Base-by-base conservation (phyloP, 1,139 yeast genomes). In the Suhomyces atakaporum region DNA sequence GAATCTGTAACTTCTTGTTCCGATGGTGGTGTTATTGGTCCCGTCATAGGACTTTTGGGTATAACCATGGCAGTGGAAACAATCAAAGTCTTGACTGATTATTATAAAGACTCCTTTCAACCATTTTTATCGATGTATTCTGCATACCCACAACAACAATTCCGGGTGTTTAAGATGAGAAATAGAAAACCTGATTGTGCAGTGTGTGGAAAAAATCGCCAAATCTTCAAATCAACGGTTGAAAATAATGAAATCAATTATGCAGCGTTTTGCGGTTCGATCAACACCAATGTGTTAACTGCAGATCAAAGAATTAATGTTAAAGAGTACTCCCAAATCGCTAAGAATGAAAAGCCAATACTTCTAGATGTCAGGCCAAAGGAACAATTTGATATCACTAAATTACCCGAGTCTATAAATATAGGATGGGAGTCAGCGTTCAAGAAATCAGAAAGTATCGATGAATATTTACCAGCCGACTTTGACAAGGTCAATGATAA, bases 11-110 rank as follows among this genome's bases (percentile, higher is more conserved):
- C 90, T 0, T 77, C 95, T 0, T 94, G 99, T 53, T 79, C 88
- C 7, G 97, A 89, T 58, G 96, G 96, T 3, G 99, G 99, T 3
- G 95, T 94, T 1, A 61, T 94, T 15, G 98, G 98, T 0, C 96
- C 98, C 0, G 94, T 92, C 5, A 95, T 94, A 32, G 99, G 98
- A 0, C 53, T 89, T 1, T 79, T 92, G 56, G 99, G 99, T 3
- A 71, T 81, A 0, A 72, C 86, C 67, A 94, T 94, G 84, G 95
- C 96, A 0, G 65, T 85, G 21, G 98, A 94, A 53, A 73, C 96
- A 0, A 73, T 94, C 31, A 90, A 92, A 53, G 66, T 90, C 2
- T 50, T 88, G 4, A 73, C 84, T 1, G 83, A 73, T 0, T 66
- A 61, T 33, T 86, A 87, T 1, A 35, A 36, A 4, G 74, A 69